Evolutionary conservation across 805 yeast species (phyloP).

Genomic region (Candida boleticola): DNA sequence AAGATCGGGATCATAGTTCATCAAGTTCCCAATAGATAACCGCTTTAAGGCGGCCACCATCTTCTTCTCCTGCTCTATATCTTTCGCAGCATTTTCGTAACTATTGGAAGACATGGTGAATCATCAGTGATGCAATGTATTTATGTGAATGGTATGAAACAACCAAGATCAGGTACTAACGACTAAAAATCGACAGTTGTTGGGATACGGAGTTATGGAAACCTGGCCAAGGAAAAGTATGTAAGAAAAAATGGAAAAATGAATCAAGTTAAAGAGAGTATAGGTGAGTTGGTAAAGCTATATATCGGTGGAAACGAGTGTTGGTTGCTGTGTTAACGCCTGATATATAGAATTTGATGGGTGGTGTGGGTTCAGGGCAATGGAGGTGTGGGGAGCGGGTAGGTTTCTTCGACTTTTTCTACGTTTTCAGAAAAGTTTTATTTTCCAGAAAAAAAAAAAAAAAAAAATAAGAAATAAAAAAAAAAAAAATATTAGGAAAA

Average conservation of each 20-base stretch:
- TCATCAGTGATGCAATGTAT: neutral
- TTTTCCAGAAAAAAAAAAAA: neutral
- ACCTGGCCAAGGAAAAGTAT: too few species aligned
- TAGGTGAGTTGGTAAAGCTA: slow-evolving; percentile 1
- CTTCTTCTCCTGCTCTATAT: slow-evolving; percentile 71
- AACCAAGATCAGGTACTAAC: too few species aligned
- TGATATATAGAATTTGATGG: too few species aligned
- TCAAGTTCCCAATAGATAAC: slow-evolving; percentile 62
- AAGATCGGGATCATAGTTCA: slow-evolving; percentile 68
- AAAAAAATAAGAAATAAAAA: too few species aligned
- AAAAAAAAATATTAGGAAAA: too few species aligned
- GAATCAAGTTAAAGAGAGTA: neutral
- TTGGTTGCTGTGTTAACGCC: too few species aligned
- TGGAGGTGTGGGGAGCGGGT: neutral
- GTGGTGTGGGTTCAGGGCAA: too few species aligned
- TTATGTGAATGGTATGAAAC: too few species aligned
- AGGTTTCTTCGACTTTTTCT: neutral
- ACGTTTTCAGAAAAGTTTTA: neutral
- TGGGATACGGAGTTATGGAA: too few species aligned
- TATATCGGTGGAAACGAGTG: neutral
- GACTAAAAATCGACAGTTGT: too few species aligned
- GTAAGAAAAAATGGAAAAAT: neutral
- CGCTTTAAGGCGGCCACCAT: slow-evolving; percentile 73
- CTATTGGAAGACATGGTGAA: slow-evolving; percentile 8
- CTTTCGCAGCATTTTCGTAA: slow-evolving; percentile 62